phyloP scores from a whole-genome alignment of 2,329 filamentous ascomycete genomes.

The Colletotrichum chlorophyti region DNA sequence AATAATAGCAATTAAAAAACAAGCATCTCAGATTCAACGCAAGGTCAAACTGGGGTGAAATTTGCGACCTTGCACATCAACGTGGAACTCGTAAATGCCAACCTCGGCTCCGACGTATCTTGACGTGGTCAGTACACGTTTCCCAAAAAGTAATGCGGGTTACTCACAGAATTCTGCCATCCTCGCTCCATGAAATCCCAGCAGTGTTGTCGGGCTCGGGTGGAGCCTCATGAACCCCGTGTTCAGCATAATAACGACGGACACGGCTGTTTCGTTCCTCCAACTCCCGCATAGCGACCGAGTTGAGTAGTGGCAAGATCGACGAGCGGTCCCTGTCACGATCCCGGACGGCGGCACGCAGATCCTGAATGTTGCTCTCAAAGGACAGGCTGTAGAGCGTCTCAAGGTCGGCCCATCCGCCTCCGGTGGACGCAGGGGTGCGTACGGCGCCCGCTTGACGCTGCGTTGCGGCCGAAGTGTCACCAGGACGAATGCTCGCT shows the following conservation, averaged over 20 bases:
- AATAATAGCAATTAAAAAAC: background rate
- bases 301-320: slow-evolving; percentile 45
- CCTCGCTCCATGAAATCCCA: slow-evolving; percentile 67
- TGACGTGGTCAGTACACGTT: slow-evolving; percentile 31
- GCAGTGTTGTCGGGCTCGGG: slow-evolving; percentile 64
- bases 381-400: slow-evolving; percentile 46
- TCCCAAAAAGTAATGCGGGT: background rate
- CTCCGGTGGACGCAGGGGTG: background rate
- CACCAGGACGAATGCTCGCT: slow-evolving; percentile 13
- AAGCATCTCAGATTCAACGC: slow-evolving; percentile 45
- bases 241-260: slow-evolving; percentile 40
- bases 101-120: slow-evolving; percentile 73
- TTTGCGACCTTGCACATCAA: slow-evolving; percentile 69
- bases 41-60: slow-evolving; percentile 61
- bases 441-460: slow-evolving; percentile 11
- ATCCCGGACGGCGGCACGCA: slow-evolving; percentile 36
- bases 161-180: slow-evolving; percentile 65
- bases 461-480: slow-evolving; percentile 1
- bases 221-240: slow-evolving; percentile 49
- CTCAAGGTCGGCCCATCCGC: slow-evolving; percentile 51
- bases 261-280: slow-evolving; percentile 36
- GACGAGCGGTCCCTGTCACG: slow-evolving; percentile 44
- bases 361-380: slow-evolving; percentile 36
- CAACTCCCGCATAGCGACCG: slow-evolving; percentile 38
- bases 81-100: slow-evolving; percentile 76